Conservation (phyloP, 192 early-diverging fungal species). For the Diversispora epigaea region DNA sequence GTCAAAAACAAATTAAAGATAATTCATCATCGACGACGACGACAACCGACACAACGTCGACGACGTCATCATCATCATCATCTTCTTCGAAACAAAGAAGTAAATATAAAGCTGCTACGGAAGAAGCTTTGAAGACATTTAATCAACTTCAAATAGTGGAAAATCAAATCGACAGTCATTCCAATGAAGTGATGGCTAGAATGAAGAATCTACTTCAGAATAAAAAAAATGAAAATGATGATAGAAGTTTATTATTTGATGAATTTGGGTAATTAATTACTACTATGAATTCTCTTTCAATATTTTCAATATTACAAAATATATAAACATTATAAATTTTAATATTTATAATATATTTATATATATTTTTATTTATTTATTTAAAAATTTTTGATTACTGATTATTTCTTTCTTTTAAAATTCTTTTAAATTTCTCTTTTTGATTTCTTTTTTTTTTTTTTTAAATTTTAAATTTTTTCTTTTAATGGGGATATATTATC, state of each 20-base stretch:
- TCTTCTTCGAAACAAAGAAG: too few species aligned
- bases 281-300: background rate
- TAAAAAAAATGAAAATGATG: conserved; percentile 11
- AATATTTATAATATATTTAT: too few species aligned
- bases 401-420: too few species aligned
- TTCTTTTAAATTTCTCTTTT: too few species aligned
- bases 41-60: too few species aligned
- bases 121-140: conserved; percentile 21
- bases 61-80: too few species aligned
- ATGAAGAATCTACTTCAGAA: conserved; percentile 8
- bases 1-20: too few species aligned
- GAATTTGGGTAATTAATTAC: background rate
- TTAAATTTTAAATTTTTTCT: background rate
- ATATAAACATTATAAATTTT: background rate
- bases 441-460: too few species aligned
- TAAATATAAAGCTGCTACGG: conserved; percentile 11
- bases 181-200: conserved; percentile 18
- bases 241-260: conserved; percentile 1
- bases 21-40: too few species aligned
- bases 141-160: conserved; percentile 24
- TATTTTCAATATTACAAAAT: background rate
- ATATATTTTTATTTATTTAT: too few species aligned
- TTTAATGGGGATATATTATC: background rate
- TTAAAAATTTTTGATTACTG: too few species aligned
- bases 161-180: conserved; percentile 9